These are phyloP conservation scores for Brettanomyces anomalus DNA, from an alignment of 805 yeast species.

Conservation along the genomic window DNA sequence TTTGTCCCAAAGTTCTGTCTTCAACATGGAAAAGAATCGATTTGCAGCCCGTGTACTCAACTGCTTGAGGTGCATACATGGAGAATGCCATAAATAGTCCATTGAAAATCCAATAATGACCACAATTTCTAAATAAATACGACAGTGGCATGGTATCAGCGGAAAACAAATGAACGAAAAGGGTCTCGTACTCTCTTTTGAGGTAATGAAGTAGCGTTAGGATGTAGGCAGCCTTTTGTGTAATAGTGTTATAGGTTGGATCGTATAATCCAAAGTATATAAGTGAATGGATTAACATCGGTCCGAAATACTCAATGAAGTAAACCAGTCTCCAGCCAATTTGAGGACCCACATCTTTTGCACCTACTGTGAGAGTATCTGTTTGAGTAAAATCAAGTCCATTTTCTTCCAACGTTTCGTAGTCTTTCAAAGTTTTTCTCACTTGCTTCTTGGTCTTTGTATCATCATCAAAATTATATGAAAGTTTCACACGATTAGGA, in stretches of 20 bases:
- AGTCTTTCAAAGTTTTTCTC: slow-evolving; percentile 36
- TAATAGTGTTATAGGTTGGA: slow-evolving; percentile 33
- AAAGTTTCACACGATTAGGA: slow-evolving; percentile 48
- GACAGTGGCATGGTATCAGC: slow-evolving; percentile 86
- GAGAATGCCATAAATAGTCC: slow-evolving; percentile 41
- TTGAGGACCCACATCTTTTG: slow-evolving; percentile 91
- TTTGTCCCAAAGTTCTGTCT: slow-evolving; percentile 26
- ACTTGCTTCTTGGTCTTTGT: slow-evolving; percentile 23
- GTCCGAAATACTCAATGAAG: slow-evolving; percentile 82
- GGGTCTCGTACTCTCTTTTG: slow-evolving; percentile 85
- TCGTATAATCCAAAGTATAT: slow-evolving; percentile 40
- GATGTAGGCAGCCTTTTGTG: slow-evolving; percentile 45
- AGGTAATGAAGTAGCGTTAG: slow-evolving; percentile 66
- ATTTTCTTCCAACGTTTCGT: slow-evolving; percentile 36
- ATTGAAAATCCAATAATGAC: slow-evolving; percentile 89
- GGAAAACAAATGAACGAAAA: slow-evolving; percentile 78
- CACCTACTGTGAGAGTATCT: slow-evolving; percentile 38
- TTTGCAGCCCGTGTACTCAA: slow-evolving; percentile 13
- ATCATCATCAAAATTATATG: slow-evolving; percentile 23
- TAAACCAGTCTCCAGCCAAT: slow-evolving; percentile 90
- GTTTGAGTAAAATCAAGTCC: slow-evolving; percentile 27
- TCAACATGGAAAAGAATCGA: slow-evolving; percentile 36
- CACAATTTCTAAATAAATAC: slow-evolving; percentile 80
- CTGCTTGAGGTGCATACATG: slow-evolving; percentile 23
- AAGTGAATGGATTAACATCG: slow-evolving; percentile 69